A percentile compares a stretch with the other conserved stretches of the same genome.
These are phyloP conservation scores for Fusarium vanettenii DNA, from an alignment of 2,329 filamentous ascomycete genomes.

Conservation along the genomic window DNA sequence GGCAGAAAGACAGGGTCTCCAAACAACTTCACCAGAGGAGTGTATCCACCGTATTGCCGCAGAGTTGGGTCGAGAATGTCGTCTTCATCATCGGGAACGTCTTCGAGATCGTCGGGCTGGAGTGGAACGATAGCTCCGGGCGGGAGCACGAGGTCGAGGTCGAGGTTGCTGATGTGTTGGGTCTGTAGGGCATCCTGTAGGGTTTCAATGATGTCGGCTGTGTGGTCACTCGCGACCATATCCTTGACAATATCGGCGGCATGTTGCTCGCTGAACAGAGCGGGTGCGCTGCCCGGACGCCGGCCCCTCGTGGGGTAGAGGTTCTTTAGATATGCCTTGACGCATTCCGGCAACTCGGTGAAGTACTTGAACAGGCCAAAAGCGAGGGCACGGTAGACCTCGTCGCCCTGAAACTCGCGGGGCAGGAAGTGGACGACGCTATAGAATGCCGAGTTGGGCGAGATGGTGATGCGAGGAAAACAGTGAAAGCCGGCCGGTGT, in stretches of 20 bases:
- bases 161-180: slow-evolving; percentile 85
- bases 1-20: slow-evolving; percentile 89
- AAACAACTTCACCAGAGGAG: slow-evolving; percentile 79
- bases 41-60: slow-evolving; percentile 81
- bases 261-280: slow-evolving; percentile 90
- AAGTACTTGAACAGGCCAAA: slow-evolving; percentile 97
- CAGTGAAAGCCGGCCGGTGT: slow-evolving; percentile 89
- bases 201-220: slow-evolving; percentile 76
- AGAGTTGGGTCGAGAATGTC: slow-evolving; percentile 73
- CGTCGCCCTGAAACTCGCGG: slow-evolving; percentile 94
- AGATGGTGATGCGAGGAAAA: slow-evolving; percentile 91
- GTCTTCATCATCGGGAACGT: slow-evolving; percentile 71
- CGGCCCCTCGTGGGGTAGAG: slow-evolving; percentile 66
- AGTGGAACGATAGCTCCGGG: slow-evolving; percentile 78
- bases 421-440: slow-evolving; percentile 89
- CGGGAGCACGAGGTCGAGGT: slow-evolving; percentile 88
- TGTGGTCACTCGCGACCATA: slow-evolving; percentile 85
- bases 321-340: slow-evolving; percentile 77
- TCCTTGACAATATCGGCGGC: slow-evolving; percentile 88
- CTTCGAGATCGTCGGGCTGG: slow-evolving; percentile 68
- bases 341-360: slow-evolving; percentile 80
- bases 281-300: slow-evolving; percentile 72
- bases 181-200: slow-evolving; percentile 82
- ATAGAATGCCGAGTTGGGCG: slow-evolving; percentile 92
- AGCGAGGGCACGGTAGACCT: slow-evolving; percentile 89